Conservation (phyloP, 2,329 filamentous ascomycete genomes). For the Rugonectria rugulosa region DNA sequence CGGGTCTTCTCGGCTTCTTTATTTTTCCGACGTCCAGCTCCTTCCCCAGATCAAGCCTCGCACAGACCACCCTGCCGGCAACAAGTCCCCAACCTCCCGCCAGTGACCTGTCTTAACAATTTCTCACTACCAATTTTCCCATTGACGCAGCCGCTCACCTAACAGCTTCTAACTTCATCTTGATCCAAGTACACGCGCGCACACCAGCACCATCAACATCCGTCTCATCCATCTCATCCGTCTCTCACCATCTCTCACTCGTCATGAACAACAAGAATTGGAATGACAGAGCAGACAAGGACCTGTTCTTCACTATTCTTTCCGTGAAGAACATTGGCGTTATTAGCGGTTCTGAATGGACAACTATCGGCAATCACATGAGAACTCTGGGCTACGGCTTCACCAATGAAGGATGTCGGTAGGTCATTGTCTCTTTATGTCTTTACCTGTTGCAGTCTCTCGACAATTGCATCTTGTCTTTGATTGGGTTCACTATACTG, state of each 20-base stretch:
- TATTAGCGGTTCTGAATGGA: slow-evolving; percentile 70
- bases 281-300: slow-evolving; percentile 68
- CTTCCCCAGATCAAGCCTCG: slow-evolving; percentile 25
- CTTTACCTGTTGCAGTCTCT: slow-evolving; percentile 1
- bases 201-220: slow-evolving; percentile 27
- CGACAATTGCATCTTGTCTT: background rate
- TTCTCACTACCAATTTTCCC: slow-evolving; percentile 54
- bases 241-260: too few relatives aligned
- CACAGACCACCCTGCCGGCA: slow-evolving; percentile 39
- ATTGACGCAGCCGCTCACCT: slow-evolving; percentile 44
- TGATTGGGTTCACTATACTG: background rate
- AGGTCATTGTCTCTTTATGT: slow-evolving; percentile 43
- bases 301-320: slow-evolving; percentile 69
- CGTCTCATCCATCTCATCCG: slow-evolving; percentile 21
- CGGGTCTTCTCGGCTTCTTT: slow-evolving; percentile 2
- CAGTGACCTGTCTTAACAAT: slow-evolving; percentile 39
- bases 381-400: slow-evolving; percentile 66
- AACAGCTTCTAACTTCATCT: slow-evolving; percentile 44
- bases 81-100: slow-evolving; percentile 34
- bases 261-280: slow-evolving; percentile 65
- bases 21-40: slow-evolving; percentile 19
- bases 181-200: slow-evolving; percentile 16
- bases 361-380: slow-evolving; percentile 68
- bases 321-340: slow-evolving; percentile 69
- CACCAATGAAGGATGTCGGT: slow-evolving; percentile 71